Evolutionary conservation across 2,329 filamentous ascomycete genomes (phyloP), one percentile per base, ranked within the genome.

Genomic region (Aureobasidium sp.): DNA sequence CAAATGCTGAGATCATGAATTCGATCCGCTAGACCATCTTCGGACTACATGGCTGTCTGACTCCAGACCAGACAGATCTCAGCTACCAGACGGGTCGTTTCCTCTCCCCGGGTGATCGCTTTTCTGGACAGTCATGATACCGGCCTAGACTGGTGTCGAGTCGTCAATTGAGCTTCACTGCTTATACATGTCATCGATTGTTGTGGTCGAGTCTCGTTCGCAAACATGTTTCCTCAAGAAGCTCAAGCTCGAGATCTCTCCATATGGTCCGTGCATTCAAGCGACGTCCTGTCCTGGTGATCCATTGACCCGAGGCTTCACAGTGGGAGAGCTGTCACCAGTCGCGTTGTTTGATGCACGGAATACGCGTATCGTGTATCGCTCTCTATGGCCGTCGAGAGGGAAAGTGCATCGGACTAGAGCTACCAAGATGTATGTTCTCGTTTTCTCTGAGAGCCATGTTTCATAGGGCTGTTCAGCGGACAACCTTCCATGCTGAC

Each of bases 241-340:
- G 53, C 53, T 57, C 55, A 59, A 59, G 42, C 55, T 59, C 44
- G 17, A 59, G 55, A 59, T 59, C 55, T 36, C 4, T 37, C 20
- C 45, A 27, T 41, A 20, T 42, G 36, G 56, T 42, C 44, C 41
- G 45, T 60, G 45, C 57, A 11, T 37, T 4, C n/a, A 60, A 60
- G 57, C 45, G 57, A 60, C 57, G 17, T 60, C 57, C 42, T 17
- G 31, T 60, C 45, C 29, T 51, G 42, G 39, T 57, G 51, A 55
- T 57, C 53, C 53, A 5, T 57, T 27, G 52, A 25, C 5, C 49
- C 49, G 37, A 29, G 36, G 37, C 51, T 55, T 55, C 36, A 41
- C 36, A 27, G 12, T 53, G 20, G 37, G 8, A 55, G 17, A 55
- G 37, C 17, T 31, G 9, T 5, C 15, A 34, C 34, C 49, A 34